Conservation (phyloP, 306 rosid species). For the Rosa lucieae region DNA sequence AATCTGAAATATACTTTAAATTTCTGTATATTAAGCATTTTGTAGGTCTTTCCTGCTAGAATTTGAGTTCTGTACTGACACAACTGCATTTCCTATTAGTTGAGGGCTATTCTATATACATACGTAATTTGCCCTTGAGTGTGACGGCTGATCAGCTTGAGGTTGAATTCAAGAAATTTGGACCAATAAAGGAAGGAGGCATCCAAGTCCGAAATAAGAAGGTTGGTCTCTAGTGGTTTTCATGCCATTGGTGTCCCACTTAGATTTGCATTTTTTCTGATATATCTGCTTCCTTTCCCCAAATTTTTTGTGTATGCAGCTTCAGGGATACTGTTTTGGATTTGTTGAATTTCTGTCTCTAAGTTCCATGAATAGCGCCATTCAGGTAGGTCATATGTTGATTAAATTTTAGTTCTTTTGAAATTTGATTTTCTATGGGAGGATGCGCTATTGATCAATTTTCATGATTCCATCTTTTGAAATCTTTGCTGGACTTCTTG, state of each 20-base stretch:
- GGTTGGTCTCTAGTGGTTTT: slow-evolving; percentile 35
- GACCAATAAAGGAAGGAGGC: slow-evolving; percentile 69
- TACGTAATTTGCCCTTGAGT: slow-evolving; percentile 59
- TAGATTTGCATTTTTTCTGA: slow-evolving; percentile 19
- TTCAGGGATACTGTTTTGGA: slow-evolving; percentile 78
- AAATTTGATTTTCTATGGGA: background rate
- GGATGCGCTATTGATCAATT: background rate
- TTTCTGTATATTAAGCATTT: background rate
- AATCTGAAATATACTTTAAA: background rate
- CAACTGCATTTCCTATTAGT: slow-evolving; percentile 35
- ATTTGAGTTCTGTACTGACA: slow-evolving; percentile 24
- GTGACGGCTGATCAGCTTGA: slow-evolving; percentile 56
- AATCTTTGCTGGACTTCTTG: background rate
- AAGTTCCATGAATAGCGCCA: slow-evolving; percentile 59
- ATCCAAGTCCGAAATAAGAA: slow-evolving; percentile 72
- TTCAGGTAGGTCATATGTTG: slow-evolving; percentile 46
- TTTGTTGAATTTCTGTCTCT: slow-evolving; percentile 67
- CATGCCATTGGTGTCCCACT: slow-evolving; percentile 1
- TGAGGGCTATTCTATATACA: slow-evolving; percentile 69
- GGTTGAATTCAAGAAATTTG: slow-evolving; percentile 62
- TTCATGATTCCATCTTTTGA: background rate
- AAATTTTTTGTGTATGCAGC: slow-evolving; percentile 42
- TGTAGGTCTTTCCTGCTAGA: background rate
- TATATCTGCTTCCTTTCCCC: slow-evolving; percentile 11
- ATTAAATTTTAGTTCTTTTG: slow-evolving; percentile 14